These are phyloP conservation scores for Zychaea mexicana DNA, from an alignment of 371 early-diverging fungal species.

Conservation along the genomic window DNA sequence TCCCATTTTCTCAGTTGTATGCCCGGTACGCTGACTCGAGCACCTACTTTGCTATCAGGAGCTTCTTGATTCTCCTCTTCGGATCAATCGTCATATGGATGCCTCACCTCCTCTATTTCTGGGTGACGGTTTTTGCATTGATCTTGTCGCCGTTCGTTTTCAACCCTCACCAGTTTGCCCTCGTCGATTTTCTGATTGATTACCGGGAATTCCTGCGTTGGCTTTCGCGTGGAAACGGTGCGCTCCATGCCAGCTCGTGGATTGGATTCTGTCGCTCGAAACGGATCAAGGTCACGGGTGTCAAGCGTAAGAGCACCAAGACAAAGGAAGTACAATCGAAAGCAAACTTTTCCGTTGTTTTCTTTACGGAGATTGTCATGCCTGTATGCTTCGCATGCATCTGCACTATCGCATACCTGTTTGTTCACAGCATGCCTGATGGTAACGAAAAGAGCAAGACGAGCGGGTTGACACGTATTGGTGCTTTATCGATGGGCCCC, in stretches of 20 bases:
- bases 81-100: slow-evolving; percentile 71
- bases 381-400: slow-evolving; percentile 68
- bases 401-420: slow-evolving; percentile 65
- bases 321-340: slow-evolving; percentile 51
- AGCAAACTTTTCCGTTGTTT: slow-evolving; percentile 61
- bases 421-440: slow-evolving; percentile 47
- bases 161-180: slow-evolving; percentile 82
- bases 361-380: slow-evolving; percentile 73
- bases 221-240: slow-evolving; percentile 78
- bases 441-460: neutral
- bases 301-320: slow-evolving; percentile 73
- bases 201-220: slow-evolving; percentile 79
- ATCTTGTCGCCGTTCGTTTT: slow-evolving; percentile 79
- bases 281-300: slow-evolving; percentile 75
- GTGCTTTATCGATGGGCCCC: slow-evolving; percentile 68
- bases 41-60: slow-evolving; percentile 75
- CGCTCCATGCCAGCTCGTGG: slow-evolving; percentile 69
- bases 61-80: slow-evolving; percentile 69
- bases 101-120: slow-evolving; percentile 80
- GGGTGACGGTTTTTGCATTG: slow-evolving; percentile 77
- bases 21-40: slow-evolving; percentile 81
- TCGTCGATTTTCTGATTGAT: slow-evolving; percentile 76
- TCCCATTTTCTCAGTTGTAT: slow-evolving; percentile 74
- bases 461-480: slow-evolving; percentile 55
- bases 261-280: slow-evolving; percentile 70